These are phyloP conservation scores for Globisporangium spinosum DNA, from an alignment of 352 stramenopile genomes.

Conservation along the genomic window DNA sequence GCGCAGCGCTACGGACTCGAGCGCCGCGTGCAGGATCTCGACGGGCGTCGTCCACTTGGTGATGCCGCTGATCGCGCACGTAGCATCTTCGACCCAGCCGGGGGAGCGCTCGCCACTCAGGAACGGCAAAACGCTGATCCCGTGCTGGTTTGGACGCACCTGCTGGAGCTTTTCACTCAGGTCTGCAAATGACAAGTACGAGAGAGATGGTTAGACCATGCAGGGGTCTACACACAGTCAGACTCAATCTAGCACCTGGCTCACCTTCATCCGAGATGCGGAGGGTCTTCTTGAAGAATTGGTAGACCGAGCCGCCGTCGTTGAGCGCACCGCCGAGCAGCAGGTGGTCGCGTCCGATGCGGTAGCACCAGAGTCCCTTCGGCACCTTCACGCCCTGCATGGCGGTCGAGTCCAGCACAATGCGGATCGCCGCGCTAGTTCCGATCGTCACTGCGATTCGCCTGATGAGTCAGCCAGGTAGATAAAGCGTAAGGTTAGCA, in stretches of 20 bases:
- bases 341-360: constrained; percentile 78
- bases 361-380: constrained; percentile 93
- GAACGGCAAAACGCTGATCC: constrained; percentile 90
- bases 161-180: constrained; percentile 38
- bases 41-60: constrained; percentile 87
- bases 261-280: constrained; percentile 38
- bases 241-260: background rate
- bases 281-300: constrained; percentile 87
- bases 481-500: background rate
- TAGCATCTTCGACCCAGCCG: constrained; percentile 88
- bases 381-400: constrained; percentile 71
- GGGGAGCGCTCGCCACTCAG: constrained; percentile 92
- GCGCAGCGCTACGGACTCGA: constrained; percentile 91
- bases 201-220: background rate
- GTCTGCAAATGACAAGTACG: constrained; percentile 15
- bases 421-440: constrained; percentile 90
- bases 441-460: constrained; percentile 93
- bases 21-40: constrained; percentile 86
- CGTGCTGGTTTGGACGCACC: constrained; percentile 48
- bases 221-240: background rate
- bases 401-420: constrained; percentile 63
- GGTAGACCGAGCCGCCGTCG: constrained; percentile 94
- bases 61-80: constrained; percentile 89
- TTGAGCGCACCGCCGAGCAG: constrained; percentile 94
- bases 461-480: constrained; percentile 19